Evolutionary conservation across 169 alveolate species (phyloP), one percentile per base, ranked within the genome.

Genomic region (Plasmodium sp.): DNA sequence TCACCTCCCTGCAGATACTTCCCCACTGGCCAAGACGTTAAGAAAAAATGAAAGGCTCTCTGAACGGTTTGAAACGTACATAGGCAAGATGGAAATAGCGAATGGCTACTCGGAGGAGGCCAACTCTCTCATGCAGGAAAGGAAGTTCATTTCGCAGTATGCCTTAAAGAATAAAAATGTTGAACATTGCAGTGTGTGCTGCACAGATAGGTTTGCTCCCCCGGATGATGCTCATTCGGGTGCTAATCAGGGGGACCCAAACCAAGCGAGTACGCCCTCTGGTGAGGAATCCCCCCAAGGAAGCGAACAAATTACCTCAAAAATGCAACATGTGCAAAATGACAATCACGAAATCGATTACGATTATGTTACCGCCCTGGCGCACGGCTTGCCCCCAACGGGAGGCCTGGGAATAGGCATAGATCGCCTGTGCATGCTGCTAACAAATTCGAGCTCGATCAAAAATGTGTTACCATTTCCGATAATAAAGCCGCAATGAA

Each of bases 321-420:
- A 33, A 31, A 84, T 77, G 51, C 58, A 81, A 48, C 12, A 77
- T 74, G 41, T 74, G 6, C 39, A 79, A 36, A 72, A 34, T 83
- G 72, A 77, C 33, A 72, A 92, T 56, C 18, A 84, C 67, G 98
- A 97, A 95, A 98, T 98, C 34, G 96, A 97, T 93, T 95, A 93
- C 67, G 93, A 86, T 86, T 86, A 86, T 56, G 67, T 86, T 54
- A 97, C 98, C 27, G 99, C 99, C 14, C 96, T 99, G 93, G 99
- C 99, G 94, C 98, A 99, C 96, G 99, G 99, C 39, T 88, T 99
- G 81, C 99, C 99, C 4, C 99, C 99, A 39, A 99, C 99, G 39
- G 99, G 99, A 34, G 99, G 99, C 75, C 98, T 99, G 99, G 99
- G 99, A 39, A 93, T 99, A 82, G 99, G 99, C 27, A 97, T 99